A percentile compares a stretch with the other conserved stretches of the same genome.
phyloP scores from a whole-genome alignment of 1,284 basidiomycete genomes.

The Lentinula novae-zelandiae region DNA sequence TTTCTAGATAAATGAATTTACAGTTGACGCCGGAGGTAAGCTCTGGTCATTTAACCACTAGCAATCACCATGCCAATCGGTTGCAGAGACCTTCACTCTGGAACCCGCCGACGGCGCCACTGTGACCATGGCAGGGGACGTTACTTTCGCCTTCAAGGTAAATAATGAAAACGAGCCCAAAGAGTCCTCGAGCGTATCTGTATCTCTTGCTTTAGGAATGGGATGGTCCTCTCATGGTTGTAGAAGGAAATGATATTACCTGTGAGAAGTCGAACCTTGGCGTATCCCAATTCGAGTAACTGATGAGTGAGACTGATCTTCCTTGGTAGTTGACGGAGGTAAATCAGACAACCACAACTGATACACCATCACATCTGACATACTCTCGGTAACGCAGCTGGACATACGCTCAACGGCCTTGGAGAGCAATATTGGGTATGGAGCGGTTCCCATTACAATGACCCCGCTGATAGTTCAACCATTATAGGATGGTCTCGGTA shows the following conservation, averaged over 20 bases:
- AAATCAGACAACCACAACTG: background rate
- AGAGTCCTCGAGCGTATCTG: background rate
- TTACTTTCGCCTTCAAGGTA: constrained; percentile 9
- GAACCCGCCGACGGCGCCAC: constrained; percentile 7
- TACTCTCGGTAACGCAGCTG: background rate
- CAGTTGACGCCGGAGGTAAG: constrained; percentile 6
- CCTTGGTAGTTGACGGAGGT: constrained; percentile 4
- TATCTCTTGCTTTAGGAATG: background rate
- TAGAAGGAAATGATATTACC: constrained; percentile 11
- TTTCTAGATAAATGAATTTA: constrained; percentile 8
- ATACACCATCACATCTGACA: background rate
- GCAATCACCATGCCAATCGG: background rate
- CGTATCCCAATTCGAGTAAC: background rate
- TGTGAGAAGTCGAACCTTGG: background rate
- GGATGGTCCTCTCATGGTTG: constrained; percentile 9
- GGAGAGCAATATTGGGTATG: constrained; percentile 9
- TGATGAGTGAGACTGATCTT: background rate
- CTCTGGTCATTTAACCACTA: background rate
- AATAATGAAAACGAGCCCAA: background rate
- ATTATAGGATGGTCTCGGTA: constrained; percentile 7
- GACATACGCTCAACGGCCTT: constrained; percentile 6
- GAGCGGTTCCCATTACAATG: background rate
- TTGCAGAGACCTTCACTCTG: constrained; percentile 10
- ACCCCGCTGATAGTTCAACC: background rate
- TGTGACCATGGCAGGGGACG: constrained; percentile 7